Evolutionary conservation across 2,329 filamentous ascomycete genomes (phyloP).

Genomic region (Penicillium occitanis): DNA sequence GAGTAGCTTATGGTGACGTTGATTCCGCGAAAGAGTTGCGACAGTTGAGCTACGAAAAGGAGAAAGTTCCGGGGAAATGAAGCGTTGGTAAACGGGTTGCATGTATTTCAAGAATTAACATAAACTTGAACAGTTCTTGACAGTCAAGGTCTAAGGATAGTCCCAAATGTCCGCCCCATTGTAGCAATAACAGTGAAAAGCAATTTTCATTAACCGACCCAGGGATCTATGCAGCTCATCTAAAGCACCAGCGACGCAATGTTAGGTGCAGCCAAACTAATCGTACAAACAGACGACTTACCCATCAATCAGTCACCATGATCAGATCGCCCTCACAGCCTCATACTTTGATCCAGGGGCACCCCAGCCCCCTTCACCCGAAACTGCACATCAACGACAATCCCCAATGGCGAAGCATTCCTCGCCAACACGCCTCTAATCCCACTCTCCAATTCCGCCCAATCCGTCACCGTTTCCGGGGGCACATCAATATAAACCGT

Average conservation of each 20-base stretch:
- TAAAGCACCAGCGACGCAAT: not conserved
- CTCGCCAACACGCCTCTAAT: slow-evolving; percentile 4
- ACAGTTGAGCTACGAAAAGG: not conserved
- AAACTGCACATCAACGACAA: slow-evolving; percentile 13
- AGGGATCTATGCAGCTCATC: not conserved
- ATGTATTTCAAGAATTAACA: not conserved
- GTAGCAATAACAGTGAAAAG: not conserved
- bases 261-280: not conserved
- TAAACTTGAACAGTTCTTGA: not conserved
- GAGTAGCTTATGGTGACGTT: slow-evolving; percentile 21
- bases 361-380: not conserved
- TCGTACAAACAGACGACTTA: not conserved
- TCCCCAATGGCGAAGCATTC: not conserved
- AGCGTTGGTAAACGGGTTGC: not conserved
- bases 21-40: too few species aligned
- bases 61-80: not conserved
- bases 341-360: too few species aligned
- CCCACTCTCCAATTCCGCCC: slow-evolving; percentile 11
- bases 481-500: slow-evolving; percentile 9
- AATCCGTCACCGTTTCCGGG: slow-evolving; percentile 6
- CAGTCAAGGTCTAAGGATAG: not conserved
- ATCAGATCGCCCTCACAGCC: not conserved
- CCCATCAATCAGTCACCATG: not conserved
- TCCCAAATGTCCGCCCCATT: not conserved
- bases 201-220: too few species aligned